Base-by-base conservation (phyloP, 192 early-diverging fungal species). In the Obelidium mucronatum region DNA sequence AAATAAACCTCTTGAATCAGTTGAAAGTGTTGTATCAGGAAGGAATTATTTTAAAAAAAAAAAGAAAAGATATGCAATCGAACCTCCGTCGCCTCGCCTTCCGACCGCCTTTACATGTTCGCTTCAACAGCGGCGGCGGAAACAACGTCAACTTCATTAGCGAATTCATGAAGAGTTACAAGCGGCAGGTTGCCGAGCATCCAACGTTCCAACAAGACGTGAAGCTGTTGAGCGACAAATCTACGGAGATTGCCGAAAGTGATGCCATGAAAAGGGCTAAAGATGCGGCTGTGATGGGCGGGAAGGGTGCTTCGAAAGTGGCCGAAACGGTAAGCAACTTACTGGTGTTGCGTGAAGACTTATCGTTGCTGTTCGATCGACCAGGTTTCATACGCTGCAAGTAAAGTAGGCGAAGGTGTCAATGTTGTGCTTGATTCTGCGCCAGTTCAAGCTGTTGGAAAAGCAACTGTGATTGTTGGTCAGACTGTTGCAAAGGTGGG, bases 141-240 rank as follows among this genome's bases (percentile, higher is more conserved):
- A 52, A 24, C 33, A 56, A 61, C 60, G 64, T 66, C 62, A 80
- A 80, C 80, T 90, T 94, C 64, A 78, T 96, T 75, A 79, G 86
- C 68, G 93, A 90, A 28, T 99, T 99, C 82, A 81, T 91, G n/a
- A 91, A 96, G 61, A 95, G 94, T 0, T 79, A 98, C 56, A 93
- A 92, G 79, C 91, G 93, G 53, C 97, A 99, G 86, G 87, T 96
- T 62, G 88, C 93, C 81, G 96, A 98, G 84, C 98, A 96, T 84
- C 88, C 94, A 82, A 96, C 98, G 74, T 82, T 99, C 24, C 93
- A 97, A 74, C 80, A 93, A 36, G 92, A 94, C 80, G 91, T 98
- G 67, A 96, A 98, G 90, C 91, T 91, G 64, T 82, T 99, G 36
- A 90, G 89, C 60, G 96, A 94, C 48, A 92, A 92, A 75, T 85